Percentiles rank a stretch among this genome's conserved stretches.
Conservation (phyloP, 2,329 filamentous ascomycete genomes). For the Myrmaecium sp. region DNA sequence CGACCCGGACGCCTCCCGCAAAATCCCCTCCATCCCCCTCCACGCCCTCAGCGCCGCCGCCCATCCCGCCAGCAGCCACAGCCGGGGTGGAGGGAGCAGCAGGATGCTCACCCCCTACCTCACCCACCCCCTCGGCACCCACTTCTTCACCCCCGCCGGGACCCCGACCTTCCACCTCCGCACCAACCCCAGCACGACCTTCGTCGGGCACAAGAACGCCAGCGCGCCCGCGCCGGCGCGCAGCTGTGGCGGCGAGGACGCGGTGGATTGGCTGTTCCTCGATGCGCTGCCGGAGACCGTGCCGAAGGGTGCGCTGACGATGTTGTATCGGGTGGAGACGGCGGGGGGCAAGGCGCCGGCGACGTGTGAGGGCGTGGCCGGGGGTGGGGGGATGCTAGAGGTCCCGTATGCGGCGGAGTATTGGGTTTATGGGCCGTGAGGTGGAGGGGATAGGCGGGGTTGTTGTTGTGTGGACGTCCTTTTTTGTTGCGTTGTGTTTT, state of each 20-base stretch:
- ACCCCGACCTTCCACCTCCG: constrained; percentile 44
- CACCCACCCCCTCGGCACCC: constrained; percentile 37
- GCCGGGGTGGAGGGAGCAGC: no score
- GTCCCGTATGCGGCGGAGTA: constrained; percentile 31
- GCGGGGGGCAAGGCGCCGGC: constrained; percentile 26
- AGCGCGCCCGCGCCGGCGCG: constrained; percentile 33
- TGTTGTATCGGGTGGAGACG: constrained; percentile 32
- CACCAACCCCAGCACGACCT: constrained; percentile 8
- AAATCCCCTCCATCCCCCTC: constrained; percentile 2
- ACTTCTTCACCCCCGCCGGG: constrained; percentile 44
- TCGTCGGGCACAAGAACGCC: constrained; percentile 29
- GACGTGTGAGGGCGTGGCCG: constrained; percentile 20
- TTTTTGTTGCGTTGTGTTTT: no score
- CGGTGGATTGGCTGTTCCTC: constrained; percentile 31
- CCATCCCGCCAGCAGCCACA: not conserved
- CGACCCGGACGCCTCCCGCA: constrained; percentile 1
- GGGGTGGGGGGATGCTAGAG: constrained; percentile 12
- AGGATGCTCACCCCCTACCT: constrained; percentile 13
- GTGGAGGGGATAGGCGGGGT: no score
- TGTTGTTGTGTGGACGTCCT: no score
- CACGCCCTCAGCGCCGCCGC: constrained; percentile 2
- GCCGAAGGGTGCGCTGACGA: constrained; percentile 12
- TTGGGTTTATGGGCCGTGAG: constrained; percentile 31
- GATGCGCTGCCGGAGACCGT: no score
- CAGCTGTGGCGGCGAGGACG: constrained; percentile 21